Base-by-base conservation (phyloP, 148 eudicot species). In the Chenopodium berlandieri region DNA sequence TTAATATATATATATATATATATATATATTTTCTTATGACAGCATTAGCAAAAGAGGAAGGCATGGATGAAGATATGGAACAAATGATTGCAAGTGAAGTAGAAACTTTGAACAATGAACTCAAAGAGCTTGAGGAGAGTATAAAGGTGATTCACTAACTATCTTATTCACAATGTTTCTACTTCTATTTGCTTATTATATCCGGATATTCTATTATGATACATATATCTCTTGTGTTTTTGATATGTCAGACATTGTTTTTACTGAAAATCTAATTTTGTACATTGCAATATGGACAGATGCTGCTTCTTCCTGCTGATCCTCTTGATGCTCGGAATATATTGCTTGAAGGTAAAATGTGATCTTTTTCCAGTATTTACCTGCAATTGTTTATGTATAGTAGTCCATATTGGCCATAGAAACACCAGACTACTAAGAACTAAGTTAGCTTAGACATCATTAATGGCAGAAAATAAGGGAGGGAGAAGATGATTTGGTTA, bases 251-350 rank as follows among this genome's bases (percentile, higher is more conserved):
- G 70, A 64, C 71, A 30, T 46, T 25, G 62, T 44, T 7, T 0
- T 54, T 34, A 30, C 46, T 73, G 32, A 67, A 65, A 60, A 66
- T 44, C 34, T 83, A 46, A 20, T 16, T 52, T 22, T 13, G 76
- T 12, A 65, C 16, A 82, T 70, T 86, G 50, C 46, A 72, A 30
- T 75, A 65, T 84, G 60, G 75, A 79, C 86, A 97, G 99, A 9
- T 90, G 79, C 80, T 92, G 88, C 93, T 97, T 68, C 89, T 97
- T 82, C 99, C 99, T 37, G 90, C 88, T 76, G 98, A 97, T 87
- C 99, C 99, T 79, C 98, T 97, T 75, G 95, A 97, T 91, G 73
- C 92, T 65, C 88, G 98, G 85, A 97, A 97, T 83, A 94, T 97
- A 67, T 75, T 97, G 95, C 91, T 97, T 79, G 98, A 97, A 97